These are phyloP conservation scores for Xylaria scruposa DNA, from an alignment of 495 filamentous ascomycete genomes.

Conservation along the genomic window DNA sequence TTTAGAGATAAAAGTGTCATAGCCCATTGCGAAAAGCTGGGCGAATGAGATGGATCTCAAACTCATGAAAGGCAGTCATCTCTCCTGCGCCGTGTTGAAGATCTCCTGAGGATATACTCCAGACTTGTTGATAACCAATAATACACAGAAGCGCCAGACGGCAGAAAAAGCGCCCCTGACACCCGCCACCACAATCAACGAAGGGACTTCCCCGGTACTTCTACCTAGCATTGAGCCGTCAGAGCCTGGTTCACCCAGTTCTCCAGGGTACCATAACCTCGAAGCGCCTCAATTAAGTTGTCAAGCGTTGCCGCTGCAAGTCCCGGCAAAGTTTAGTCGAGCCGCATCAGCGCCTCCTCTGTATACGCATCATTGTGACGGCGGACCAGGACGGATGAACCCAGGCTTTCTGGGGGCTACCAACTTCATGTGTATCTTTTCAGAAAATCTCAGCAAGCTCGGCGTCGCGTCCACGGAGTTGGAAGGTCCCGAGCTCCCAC, in stretches of 20 bases:
- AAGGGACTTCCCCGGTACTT: slow-evolving; percentile 2
- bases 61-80: not conserved
- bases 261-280: slow-evolving; percentile 5
- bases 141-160: slow-evolving; percentile 20
- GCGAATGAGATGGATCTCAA: slow-evolving; percentile 3
- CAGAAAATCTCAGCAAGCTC: slow-evolving; percentile 36
- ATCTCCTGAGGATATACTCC: not conserved
- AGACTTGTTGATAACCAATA: slow-evolving; percentile 9
- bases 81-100: not conserved
- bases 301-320: slow-evolving; percentile 14
- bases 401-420: slow-evolving; percentile 41
- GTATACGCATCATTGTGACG: slow-evolving; percentile 30
- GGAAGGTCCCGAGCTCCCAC: slow-evolving; percentile 30
- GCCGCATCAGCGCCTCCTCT: slow-evolving; percentile 43
- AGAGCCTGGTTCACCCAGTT: slow-evolving; percentile 2
- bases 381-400: slow-evolving; percentile 27
- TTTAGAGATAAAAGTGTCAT: not conserved
- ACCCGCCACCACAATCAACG: slow-evolving; percentile 19
- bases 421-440: slow-evolving; percentile 38
- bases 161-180: slow-evolving; percentile 10
- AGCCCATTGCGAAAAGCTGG: not conserved
- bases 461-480: slow-evolving; percentile 29
- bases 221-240: slow-evolving; percentile 13
- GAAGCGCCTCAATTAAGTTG: not conserved
- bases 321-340: slow-evolving; percentile 29